Percentiles rank a stretch among this genome's conserved stretches.
Evolutionary conservation across 2,329 filamentous ascomycete genomes (phyloP).

Genomic region (Monilinia polystroma): DNA sequence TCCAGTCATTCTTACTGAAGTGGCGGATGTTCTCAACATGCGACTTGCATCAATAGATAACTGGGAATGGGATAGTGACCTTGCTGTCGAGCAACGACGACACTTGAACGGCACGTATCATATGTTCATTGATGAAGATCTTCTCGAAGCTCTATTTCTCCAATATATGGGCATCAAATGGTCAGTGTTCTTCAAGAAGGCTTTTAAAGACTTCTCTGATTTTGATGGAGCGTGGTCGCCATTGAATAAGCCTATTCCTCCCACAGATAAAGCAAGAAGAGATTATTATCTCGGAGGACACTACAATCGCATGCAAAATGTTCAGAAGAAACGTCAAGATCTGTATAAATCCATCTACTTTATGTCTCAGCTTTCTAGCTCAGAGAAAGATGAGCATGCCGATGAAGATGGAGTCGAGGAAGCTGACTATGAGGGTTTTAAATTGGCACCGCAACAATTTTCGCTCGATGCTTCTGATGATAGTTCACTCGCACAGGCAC

Average conservation of each 20-base stretch:
- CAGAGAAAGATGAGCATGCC: slow-evolving; percentile 24
- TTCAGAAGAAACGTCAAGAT: slow-evolving; percentile 33
- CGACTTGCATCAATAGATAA: slow-evolving; percentile 50
- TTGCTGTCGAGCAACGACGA: slow-evolving; percentile 52
- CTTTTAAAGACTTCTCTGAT: slow-evolving; percentile 40
- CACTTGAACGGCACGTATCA: slow-evolving; percentile 59
- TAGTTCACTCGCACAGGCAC: too few species aligned
- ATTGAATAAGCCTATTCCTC: slow-evolving; percentile 28
- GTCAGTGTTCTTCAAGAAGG: slow-evolving; percentile 48
- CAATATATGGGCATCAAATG: slow-evolving; percentile 55
- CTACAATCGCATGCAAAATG: slow-evolving; percentile 23
- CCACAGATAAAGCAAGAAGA: slow-evolving; percentile 29
- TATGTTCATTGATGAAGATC: slow-evolving; percentile 60
- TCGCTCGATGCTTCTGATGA: too few species aligned
- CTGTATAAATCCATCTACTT: slow-evolving; percentile 37
- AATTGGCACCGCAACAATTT: too few species aligned
- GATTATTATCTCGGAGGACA: slow-evolving; percentile 32
- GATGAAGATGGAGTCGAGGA: slow-evolving; percentile 35
- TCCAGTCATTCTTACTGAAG: slow-evolving; percentile 50
- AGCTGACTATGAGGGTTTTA: slow-evolving; percentile 25
- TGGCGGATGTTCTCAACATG: slow-evolving; percentile 59
- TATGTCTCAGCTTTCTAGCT: slow-evolving; percentile 36
- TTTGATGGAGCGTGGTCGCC: slow-evolving; percentile 34
- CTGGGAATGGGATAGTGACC: slow-evolving; percentile 52
- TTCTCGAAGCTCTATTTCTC: slow-evolving; percentile 54